Conservation (phyloP, 495 filamentous ascomycete species). For the Evernia prunastri region DNA sequence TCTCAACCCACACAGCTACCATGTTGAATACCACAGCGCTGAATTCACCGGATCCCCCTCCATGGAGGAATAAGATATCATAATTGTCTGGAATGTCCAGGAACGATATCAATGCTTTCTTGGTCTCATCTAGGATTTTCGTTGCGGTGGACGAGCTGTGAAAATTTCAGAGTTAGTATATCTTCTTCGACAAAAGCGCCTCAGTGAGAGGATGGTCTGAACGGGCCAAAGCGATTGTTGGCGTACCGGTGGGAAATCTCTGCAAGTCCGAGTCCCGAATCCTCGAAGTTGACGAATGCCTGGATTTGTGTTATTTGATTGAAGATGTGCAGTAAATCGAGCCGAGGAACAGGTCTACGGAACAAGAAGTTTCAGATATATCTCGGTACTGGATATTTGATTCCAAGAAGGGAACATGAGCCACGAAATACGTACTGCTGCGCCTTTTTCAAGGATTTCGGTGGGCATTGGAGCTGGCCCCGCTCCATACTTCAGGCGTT, state of each 20-base stretch:
- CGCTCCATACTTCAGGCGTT: slow-evolving; percentile 59
- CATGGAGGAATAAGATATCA: slow-evolving; percentile 76
- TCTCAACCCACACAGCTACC: slow-evolving; percentile 72
- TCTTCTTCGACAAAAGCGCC: not conserved
- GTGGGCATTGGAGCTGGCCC: slow-evolving; percentile 77
- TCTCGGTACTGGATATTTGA: too few relatives aligned
- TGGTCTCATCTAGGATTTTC: slow-evolving; percentile 58
- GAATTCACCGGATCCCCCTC: slow-evolving; percentile 77
- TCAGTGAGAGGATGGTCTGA: not conserved
- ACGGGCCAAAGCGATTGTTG: not conserved
- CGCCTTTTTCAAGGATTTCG: slow-evolving; percentile 67
- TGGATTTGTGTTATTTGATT: too few relatives aligned
- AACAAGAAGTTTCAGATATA: too few relatives aligned
- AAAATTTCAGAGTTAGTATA: slow-evolving; percentile 32
- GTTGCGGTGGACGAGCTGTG: slow-evolving; percentile 76
- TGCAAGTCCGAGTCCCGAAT: slow-evolving; percentile 69
- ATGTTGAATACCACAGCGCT: slow-evolving; percentile 73
- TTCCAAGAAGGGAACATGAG: not conserved
- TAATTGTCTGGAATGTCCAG: slow-evolving; percentile 72
- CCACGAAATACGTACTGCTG: slow-evolving; percentile 25
- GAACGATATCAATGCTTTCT: slow-evolving; percentile 55
- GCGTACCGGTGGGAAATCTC: slow-evolving; percentile 68
- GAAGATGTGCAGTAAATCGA: too few relatives aligned
- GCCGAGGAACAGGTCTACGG: too few relatives aligned
- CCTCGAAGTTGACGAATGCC: slow-evolving; percentile 74